Evolutionary conservation across 108 stramenopile genomes (phyloP), one percentile per base, ranked within the genome.

Genomic region (Skeletonema tropicum): DNA sequence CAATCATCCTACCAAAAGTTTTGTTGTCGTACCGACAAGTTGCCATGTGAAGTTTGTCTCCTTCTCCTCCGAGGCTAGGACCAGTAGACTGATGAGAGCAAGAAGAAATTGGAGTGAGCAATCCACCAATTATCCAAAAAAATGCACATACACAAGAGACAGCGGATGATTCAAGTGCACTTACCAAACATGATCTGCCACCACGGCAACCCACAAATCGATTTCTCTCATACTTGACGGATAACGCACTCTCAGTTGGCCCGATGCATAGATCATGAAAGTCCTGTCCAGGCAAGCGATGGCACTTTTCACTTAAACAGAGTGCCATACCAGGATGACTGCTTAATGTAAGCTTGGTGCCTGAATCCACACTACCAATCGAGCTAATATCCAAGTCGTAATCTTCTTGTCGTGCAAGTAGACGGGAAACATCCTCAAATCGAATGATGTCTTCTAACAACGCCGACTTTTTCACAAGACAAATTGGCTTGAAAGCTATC

Each of bases 301-400:
- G 48, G 17, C 48, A 17, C 48, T 49, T 49, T 5, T 49, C 48
- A 49, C 48, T 49, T 49, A 21, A 17, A 19, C 48, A 49, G 3
- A 49, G 12, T 6, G 48, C 48, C 48, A 49, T 49, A 49, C 48
- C 48, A 49, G 48, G 48, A 49, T 49, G 48, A 49, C 48, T 49
- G 48, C 48, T 49, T 3, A 49, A 19, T 19, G 48, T 19, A 0
- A 49, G 48, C n/a, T 6, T 49, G 17, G 6, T 49, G 4, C 48
- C 48, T 19, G 48, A 1, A 49, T 49, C 17, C n/a, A 5, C 48
- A 17, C 17, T 49, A 19, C 6, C 19, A 49, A 19, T n/a, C 6
- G 48, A 49, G 48, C 0, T 7, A 6, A 6, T 49, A 6, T 19
- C 48, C 48, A 12, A 19, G 17, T 19, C 48, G n/a, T n/a, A 0